Evolutionary conservation across 1,139 yeast species (phyloP).

Genomic region (Blastobotrys ciferrii): DNA sequence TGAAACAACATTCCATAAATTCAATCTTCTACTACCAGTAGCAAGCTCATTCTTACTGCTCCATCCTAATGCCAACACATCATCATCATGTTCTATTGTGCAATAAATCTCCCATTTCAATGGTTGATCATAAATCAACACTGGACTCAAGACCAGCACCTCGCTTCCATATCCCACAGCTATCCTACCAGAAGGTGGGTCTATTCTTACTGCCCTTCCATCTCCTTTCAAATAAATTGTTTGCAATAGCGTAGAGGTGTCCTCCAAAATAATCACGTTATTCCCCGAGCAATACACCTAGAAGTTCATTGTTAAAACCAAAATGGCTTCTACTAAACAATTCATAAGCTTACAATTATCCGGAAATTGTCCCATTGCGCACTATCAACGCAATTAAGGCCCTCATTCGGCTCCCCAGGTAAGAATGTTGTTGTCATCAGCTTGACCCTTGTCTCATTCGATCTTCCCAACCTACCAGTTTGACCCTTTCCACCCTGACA

Average conservation of each 20-base stretch:
- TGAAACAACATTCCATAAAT: conserved; percentile 46
- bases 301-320: conserved; percentile 5
- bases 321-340: neutral
- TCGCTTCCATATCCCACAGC: conserved; percentile 45
- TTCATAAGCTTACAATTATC: conserved; percentile 42
- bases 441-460: neutral
- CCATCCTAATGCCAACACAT: conserved; percentile 52
- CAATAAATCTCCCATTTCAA: conserved; percentile 18
- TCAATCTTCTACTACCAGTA: conserved; percentile 56
- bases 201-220: conserved; percentile 64
- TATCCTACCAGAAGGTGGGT: conserved; percentile 47
- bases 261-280: conserved; percentile 65
- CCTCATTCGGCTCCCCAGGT: conserved; percentile 79
- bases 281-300: conserved; percentile 83
- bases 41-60: conserved; percentile 61
- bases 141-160: conserved; percentile 31
- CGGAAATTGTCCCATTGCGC: conserved; percentile 67
- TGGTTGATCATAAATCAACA: conserved; percentile 28
- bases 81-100: conserved; percentile 27
- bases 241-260: conserved; percentile 57
- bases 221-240: conserved; percentile 71
- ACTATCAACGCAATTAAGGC: conserved; percentile 57
- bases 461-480: neutral
- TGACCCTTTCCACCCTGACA: too few species aligned
- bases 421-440: conserved; percentile 48